Base-by-base conservation (phyloP, 1,284 basidiomycete species). In the Pseudozyma tsukubaensis region DNA sequence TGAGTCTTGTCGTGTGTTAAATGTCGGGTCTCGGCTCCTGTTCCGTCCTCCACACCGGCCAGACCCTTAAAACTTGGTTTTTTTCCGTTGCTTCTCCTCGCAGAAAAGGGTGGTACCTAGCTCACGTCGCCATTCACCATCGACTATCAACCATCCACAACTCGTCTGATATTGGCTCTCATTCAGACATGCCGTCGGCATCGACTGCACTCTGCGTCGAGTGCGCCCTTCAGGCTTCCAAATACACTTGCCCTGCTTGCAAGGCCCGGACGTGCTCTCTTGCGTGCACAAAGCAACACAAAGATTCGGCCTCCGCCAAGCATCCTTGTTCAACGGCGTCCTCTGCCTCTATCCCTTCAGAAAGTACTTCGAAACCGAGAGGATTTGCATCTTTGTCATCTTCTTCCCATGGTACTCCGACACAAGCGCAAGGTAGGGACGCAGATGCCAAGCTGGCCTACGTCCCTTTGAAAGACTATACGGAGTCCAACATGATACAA, bases 221-320 rank as follows among this genome's bases (percentile, higher is more conserved):
- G 36, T 74, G 72, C 43, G 8, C 35, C 2, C 3, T 21, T 0
- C 12, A 52, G 16, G 16, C 59, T 7, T 44, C 72, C n/a, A 75
- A 72, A 21, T 75, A 75, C 49, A 75, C 72, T 3, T 75, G 72
- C 29, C 72, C 72, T 1, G 10, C 21, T 1, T 75, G 72, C 36
- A 39, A 36, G 9, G 42, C 45, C n/a, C 59, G 51, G 1, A 75
- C 68, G 0, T 75, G 72, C 40, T 71, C 68, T 4, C 24, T 75
- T 3, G 50, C 34, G 1, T 75, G 72, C 34, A 59, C 60, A 5
- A 57, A 56, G 32, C 29, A 34, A n/a, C 72, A 75, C 53, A 75
- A 75, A 49, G 13, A 36, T 4, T 14, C 55, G 11, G 6, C 37
- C n/a, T 49, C 24, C 24, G 34, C 45, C 32, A 40, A 6, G 24